A percentile compares a stretch with the other conserved stretches of the same genome.
Evolutionary conservation across 306 rosid genomes (phyloP).

Genomic region (Malus orientalis): DNA sequence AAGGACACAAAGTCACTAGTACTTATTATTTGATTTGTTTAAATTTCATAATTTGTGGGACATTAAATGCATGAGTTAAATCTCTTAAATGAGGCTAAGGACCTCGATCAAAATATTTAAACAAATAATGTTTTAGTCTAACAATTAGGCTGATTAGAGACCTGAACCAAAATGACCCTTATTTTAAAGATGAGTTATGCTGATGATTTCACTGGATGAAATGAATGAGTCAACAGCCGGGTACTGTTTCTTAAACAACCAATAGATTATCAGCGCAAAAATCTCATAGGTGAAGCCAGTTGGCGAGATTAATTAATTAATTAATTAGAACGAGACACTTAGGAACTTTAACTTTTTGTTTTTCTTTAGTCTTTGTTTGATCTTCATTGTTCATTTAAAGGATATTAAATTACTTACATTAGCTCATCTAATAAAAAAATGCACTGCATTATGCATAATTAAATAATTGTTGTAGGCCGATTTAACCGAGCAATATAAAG

Average conservation of each 20-base stretch:
- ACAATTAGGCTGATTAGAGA: no score
- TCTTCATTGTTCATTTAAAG: background rate
- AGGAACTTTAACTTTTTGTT: slow-evolving; percentile 10
- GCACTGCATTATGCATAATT: background rate
- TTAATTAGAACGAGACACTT: slow-evolving; percentile 1
- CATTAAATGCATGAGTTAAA: no score
- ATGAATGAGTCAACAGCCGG: background rate
- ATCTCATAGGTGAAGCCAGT: background rate
- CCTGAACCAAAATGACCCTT: no score
- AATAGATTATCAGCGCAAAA: slow-evolving; percentile 8
- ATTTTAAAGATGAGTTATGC: no score
- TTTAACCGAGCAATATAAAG: no score
- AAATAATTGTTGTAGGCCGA: no score
- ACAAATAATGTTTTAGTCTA: no score
- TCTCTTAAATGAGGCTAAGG: no score
- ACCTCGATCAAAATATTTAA: no score
- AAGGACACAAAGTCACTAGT: no score
- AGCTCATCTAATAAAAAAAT: background rate
- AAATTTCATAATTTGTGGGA: no score
- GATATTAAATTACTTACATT: background rate
- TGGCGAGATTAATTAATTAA: background rate
- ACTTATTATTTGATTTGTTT: no score
- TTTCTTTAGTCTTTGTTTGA: slow-evolving; percentile 17
- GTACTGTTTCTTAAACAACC: slow-evolving; percentile 24
- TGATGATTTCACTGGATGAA: background rate